Evolutionary conservation across 2,329 filamentous ascomycete species (phyloP), one percentile per base, ranked within the genome.

Genomic region (Verruconis gallopava): DNA sequence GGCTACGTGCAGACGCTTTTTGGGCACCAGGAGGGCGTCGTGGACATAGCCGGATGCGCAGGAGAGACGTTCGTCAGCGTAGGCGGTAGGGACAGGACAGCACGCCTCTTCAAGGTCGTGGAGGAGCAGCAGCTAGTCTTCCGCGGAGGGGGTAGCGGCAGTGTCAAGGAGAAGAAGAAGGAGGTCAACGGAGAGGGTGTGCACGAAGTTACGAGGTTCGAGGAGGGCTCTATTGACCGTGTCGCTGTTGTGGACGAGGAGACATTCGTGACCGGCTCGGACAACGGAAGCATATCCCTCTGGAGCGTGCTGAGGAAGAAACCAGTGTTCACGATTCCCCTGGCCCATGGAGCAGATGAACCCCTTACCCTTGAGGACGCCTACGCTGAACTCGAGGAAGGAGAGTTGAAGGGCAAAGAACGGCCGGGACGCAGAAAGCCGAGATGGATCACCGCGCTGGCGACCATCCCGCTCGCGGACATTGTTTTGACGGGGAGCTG

Each of bases 241-340:
- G 77, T 96, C 19, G 82, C 88, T 45, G 85, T 93, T 67, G 74
- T 98, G 55, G 91, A 82, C 62, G 86, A 81, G 54, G 80, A 80
- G 55, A 81, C 34, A 79, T 98, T 96, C 56, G 79, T 98, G 47
- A 98, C 91, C 0, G 91, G 89, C 17, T 84, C 83, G 45, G 89
- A 98, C 63, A 94, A 91, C 51, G 91, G 91, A 41, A 75, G 80
- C 4, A 68, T 98, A 40, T 80, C 79, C 1, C 72, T 96, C 11
- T 96, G 89, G 89, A 85, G 79, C 46, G 71, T 86, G 17, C 75
- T 88, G 57, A 94, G 93, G 67, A 98, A 98, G 72, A 96, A 96
- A 62, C 81, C 91, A 1, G 69, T 98, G 6, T 82, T 79, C 61
- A 82, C 84, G 3, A 65, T 91, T 35, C 73, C 80, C 2, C 69